Percentiles rank a stretch among this genome's conserved stretches.
These are phyloP conservation scores for Starmerella floris DNA, from an alignment of 805 yeast genomes.

Conservation along the genomic window DNA sequence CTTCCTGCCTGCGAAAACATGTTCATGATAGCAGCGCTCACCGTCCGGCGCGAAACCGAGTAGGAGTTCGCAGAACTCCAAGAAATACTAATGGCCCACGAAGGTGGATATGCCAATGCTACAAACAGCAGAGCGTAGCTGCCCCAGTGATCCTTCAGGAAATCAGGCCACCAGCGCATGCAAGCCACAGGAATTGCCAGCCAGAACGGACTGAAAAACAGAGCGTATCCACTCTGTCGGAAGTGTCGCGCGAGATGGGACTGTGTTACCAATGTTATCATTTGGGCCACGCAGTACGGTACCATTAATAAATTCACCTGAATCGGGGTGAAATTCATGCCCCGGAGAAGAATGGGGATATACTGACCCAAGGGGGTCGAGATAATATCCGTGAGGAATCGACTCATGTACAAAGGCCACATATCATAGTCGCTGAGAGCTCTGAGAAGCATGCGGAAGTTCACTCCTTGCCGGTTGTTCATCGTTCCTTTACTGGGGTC, in stretches of 20 bases:
- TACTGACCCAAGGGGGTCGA: constrained; percentile 31
- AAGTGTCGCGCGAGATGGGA: constrained; percentile 9
- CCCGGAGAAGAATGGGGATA: constrained; percentile 34
- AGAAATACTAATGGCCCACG: constrained; percentile 18
- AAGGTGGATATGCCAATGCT: constrained; percentile 23
- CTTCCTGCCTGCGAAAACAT: constrained; percentile 49
- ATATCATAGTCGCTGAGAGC: constrained; percentile 39
- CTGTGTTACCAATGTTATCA: constrained; percentile 21
- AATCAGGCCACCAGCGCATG: constrained; percentile 22
- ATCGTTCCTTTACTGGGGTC: constrained; percentile 54
- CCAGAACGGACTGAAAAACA: constrained; percentile 17
- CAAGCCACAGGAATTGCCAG: constrained; percentile 13
- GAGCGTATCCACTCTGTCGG: constrained; percentile 11
- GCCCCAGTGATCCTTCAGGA: constrained; percentile 22
- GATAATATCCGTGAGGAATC: constrained; percentile 35
- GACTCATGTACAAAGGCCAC: constrained; percentile 43
- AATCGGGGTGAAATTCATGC: constrained; percentile 40
- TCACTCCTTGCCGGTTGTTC: constrained; percentile 46
- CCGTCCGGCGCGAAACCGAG: constrained; percentile 50
- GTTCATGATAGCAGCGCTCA: constrained; percentile 52
- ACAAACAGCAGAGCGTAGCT: constrained; percentile 24
- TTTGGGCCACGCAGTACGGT: constrained; percentile 31
- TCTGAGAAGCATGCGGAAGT: constrained; percentile 31
- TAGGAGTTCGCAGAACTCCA: constrained; percentile 54
- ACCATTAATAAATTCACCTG: constrained; percentile 40